A percentile compares a stretch with the other conserved stretches of the same genome.
Evolutionary conservation across 768 basidiomycete genomes (phyloP).

Genomic region (Boletus edulis): DNA sequence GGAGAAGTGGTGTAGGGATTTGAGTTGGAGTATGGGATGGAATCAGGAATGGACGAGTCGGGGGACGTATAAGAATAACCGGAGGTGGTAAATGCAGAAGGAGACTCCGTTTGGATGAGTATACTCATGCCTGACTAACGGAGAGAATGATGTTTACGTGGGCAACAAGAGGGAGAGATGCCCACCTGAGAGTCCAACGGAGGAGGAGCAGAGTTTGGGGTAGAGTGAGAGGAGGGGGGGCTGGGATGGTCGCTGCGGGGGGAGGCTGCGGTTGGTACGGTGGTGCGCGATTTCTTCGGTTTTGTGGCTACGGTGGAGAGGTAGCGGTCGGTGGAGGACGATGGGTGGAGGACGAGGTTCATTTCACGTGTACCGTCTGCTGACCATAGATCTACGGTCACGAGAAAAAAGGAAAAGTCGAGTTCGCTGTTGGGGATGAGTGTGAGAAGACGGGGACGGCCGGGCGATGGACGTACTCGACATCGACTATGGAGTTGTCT

Average conservation of each 20-base stretch:
- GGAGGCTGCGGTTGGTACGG: slow-evolving; percentile 34
- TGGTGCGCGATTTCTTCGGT: slow-evolving; percentile 36
- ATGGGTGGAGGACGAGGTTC: slow-evolving; percentile 88
- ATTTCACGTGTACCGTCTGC: slow-evolving; percentile 77
- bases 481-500: slow-evolving; percentile 65
- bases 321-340: slow-evolving; percentile 67
- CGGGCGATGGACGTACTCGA: slow-evolving; percentile 56
- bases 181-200: slow-evolving; percentile 46
- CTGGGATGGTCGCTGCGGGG: slow-evolving; percentile 39
- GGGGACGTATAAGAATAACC: slow-evolving; percentile 46
- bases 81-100: slow-evolving; percentile 41
- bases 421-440: slow-evolving; percentile 55
- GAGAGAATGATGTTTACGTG: neutral
- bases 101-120: slow-evolving; percentile 35
- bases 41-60: slow-evolving; percentile 38
- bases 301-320: slow-evolving; percentile 41
- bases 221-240: slow-evolving; percentile 45
- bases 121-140: slow-evolving; percentile 34
- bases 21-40: slow-evolving; percentile 40
- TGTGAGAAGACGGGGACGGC: neutral
- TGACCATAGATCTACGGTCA: slow-evolving; percentile 93
- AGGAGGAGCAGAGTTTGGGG: slow-evolving; percentile 44
- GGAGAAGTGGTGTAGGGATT: slow-evolving; percentile 42
- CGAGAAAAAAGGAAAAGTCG: slow-evolving; percentile 84
- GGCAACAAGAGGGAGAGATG: neutral